These are phyloP conservation scores for Podosphaera fusca DNA, from an alignment of 2,329 filamentous ascomycete species.

Conservation along the genomic window DNA sequence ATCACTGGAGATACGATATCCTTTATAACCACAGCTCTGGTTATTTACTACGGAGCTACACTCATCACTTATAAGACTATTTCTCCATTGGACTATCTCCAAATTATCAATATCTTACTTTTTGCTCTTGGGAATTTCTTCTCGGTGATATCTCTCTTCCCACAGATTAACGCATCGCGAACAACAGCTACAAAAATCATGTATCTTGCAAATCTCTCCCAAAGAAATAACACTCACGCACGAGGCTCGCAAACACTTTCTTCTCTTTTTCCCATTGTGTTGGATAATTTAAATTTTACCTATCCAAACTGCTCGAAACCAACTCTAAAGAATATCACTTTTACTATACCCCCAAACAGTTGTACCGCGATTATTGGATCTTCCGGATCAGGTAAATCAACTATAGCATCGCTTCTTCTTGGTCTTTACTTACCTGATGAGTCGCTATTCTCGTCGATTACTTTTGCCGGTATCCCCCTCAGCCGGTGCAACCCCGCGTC, in stretches of 20 bases:
- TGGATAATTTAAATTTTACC: constrained; percentile 42
- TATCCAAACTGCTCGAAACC: constrained; percentile 33
- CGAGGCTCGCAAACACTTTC: constrained; percentile 25
- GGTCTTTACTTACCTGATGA: constrained; percentile 34
- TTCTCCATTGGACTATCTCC: constrained; percentile 36
- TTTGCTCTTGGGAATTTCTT: constrained; percentile 57
- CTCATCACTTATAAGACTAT: constrained; percentile 30
- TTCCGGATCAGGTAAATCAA: constrained; percentile 61
- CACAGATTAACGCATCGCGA: constrained; percentile 54
- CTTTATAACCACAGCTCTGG: constrained; percentile 49
- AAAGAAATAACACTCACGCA: constrained; percentile 8
- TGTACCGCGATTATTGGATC: constrained; percentile 60
- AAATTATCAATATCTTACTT: constrained; percentile 63
- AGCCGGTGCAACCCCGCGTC: constrained; percentile 32
- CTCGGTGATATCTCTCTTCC: constrained; percentile 48
- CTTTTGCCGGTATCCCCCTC: constrained; percentile 34
- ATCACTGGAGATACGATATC: constrained; percentile 45
- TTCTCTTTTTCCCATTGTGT: constrained; percentile 22
- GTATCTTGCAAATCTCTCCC: constrained; percentile 38
- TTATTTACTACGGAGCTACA: constrained; percentile 62
- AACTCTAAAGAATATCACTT: constrained; percentile 40
- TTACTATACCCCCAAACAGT: constrained; percentile 37
- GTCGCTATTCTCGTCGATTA: constrained; percentile 16
- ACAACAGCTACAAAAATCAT: constrained; percentile 53
- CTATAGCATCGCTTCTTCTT: constrained; percentile 51